Conservation (phyloP, 2,329 filamentous ascomycete species). For the Rhytidhysteron rufulum region DNA sequence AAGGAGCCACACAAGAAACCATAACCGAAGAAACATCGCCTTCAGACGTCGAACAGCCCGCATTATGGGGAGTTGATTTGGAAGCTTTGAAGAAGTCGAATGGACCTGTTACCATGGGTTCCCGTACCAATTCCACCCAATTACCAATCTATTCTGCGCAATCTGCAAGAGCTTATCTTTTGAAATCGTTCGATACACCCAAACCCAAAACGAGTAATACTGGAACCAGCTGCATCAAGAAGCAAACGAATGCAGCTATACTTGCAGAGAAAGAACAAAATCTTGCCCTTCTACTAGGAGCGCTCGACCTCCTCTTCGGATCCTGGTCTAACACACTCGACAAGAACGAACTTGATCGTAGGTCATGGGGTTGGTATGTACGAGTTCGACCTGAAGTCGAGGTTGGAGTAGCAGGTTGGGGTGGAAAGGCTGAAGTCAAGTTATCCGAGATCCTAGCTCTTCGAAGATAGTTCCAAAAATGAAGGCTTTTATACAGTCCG, state of each 20-base stretch:
- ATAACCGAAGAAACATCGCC: constrained; percentile 10
- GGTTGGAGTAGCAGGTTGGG: constrained; percentile 73
- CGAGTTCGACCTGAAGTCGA: constrained; percentile 73
- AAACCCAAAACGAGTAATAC: constrained; percentile 24
- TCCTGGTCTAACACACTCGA: constrained; percentile 69
- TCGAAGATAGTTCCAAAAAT: constrained; percentile 5
- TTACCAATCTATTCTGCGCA: constrained; percentile 75
- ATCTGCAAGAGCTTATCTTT: constrained; percentile 57
- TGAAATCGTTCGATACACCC: constrained; percentile 56
- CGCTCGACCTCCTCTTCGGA: constrained; percentile 66
- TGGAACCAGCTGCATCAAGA: constrained; percentile 40
- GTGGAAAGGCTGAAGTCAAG: constrained; percentile 69
- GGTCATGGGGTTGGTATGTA: constrained; percentile 80
- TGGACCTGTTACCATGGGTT: constrained; percentile 15
- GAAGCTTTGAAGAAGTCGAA: constrained; percentile 52
- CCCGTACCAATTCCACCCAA: constrained; percentile 29
- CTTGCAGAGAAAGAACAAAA: constrained; percentile 65
- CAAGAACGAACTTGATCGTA: constrained; percentile 65
- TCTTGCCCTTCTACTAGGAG: constrained; percentile 64
- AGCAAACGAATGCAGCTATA: constrained; percentile 49
- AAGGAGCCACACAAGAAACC: constrained; percentile 14
- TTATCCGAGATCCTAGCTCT: constrained; percentile 56
- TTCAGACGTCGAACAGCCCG: constrained; percentile 38
- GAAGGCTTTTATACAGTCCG: background rate
- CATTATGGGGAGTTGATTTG: constrained; percentile 57